These are phyloP conservation scores for Irpex lacteus DNA, from an alignment of 1,284 basidiomycete genomes.

Conservation along the genomic window DNA sequence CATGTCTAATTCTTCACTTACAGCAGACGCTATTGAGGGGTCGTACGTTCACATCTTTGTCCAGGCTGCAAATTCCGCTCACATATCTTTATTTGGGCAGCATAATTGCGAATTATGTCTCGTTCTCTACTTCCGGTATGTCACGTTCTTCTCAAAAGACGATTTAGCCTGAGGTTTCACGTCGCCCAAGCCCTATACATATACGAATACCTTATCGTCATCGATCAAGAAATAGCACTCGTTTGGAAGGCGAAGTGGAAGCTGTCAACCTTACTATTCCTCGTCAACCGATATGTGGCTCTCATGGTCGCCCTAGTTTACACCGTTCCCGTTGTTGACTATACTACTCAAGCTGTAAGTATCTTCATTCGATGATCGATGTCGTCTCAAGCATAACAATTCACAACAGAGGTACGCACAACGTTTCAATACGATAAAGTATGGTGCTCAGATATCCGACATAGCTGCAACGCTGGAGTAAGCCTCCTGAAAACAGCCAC, in stretches of 20 bases:
- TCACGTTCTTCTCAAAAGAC: background rate
- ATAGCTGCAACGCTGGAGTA: background rate
- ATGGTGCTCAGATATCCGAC: background rate
- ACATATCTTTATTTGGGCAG: background rate
- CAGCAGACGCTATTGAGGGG: background rate
- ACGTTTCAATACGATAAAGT: background rate
- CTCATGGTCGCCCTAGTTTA: background rate
- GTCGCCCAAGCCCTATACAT: conserved; percentile 5
- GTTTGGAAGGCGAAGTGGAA: conserved; percentile 7
- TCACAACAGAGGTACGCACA: background rate
- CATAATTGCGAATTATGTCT: background rate
- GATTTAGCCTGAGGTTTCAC: background rate
- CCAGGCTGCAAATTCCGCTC: background rate
- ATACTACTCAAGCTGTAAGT: background rate
- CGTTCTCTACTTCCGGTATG: background rate
- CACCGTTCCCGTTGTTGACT: background rate
- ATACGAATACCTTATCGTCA: conserved; percentile 10
- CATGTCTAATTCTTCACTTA: background rate
- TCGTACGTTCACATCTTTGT: background rate
- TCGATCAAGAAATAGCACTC: conserved; percentile 2
- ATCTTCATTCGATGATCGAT: background rate
- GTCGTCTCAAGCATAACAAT: background rate
- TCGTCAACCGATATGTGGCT: conserved; percentile 8
- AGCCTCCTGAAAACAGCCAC: background rate
- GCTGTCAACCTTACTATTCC: conserved; percentile 3